A percentile compares a stretch with the other conserved stretches of the same genome.
phyloP scores from a whole-genome alignment of 129 eudicot species.

The Mikania micrantha region DNA sequence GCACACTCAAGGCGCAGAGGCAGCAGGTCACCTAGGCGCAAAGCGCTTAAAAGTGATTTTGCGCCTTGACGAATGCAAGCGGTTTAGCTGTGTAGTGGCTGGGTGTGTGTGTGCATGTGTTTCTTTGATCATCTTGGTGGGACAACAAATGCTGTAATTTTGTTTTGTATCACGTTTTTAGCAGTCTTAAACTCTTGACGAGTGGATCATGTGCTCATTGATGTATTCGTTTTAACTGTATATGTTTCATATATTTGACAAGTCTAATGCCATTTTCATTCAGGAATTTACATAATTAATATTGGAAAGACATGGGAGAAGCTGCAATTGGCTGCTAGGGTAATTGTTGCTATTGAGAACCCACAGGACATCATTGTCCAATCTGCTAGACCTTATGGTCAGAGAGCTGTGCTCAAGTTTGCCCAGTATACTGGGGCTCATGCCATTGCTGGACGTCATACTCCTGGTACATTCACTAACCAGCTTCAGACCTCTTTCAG shows the following conservation, averaged over 20 bases:
- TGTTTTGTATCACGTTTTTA: background rate
- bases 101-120: too few relatives aligned
- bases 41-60: too few relatives aligned
- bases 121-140: background rate
- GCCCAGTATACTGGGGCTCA: constrained; percentile 61
- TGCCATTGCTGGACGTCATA: constrained; percentile 75
- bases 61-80: too few relatives aligned
- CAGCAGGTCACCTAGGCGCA: too few relatives aligned
- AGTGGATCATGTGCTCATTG: background rate
- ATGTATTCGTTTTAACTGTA: background rate
- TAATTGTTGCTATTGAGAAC: constrained; percentile 67
- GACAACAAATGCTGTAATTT: background rate
- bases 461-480: constrained; percentile 77
- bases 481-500: constrained; percentile 75
- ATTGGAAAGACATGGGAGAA: constrained; percentile 74
- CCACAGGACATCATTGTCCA: constrained; percentile 78
- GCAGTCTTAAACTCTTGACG: background rate
- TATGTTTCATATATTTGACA: background rate
- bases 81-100: too few relatives aligned
- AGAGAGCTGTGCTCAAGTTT: constrained; percentile 73
- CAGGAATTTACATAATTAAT: constrained; percentile 58
- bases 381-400: constrained; percentile 79
- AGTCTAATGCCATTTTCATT: background rate
- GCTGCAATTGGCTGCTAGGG: constrained; percentile 80
- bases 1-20: too few relatives aligned